Base-by-base conservation (phyloP, 2,329 filamentous ascomycete genomes). In the Colletotrichum salicis region DNA sequence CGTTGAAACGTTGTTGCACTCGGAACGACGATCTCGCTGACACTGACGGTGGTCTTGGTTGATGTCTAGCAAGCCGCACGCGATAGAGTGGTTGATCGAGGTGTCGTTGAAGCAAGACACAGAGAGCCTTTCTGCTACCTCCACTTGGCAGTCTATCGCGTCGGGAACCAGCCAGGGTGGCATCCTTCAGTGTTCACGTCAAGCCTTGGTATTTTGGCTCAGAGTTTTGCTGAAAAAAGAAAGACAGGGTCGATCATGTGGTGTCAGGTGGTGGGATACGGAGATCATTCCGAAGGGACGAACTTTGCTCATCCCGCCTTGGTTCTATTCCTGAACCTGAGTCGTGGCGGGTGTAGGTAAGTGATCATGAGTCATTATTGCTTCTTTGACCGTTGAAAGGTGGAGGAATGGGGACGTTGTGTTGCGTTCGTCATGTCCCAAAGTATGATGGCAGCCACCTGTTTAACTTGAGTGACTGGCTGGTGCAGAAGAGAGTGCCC, bases 301-400 rank as follows among this genome's bases (percentile, higher is more conserved):
- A 72, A 70, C 70, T 72, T 13, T 69, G 60, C 60, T 48, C 35
- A 60, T 70, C 6, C 51, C 51, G 45, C 45, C 29, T 11, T 22
- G 24, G 48, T 55, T 33, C 19, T 56, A 64, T 33, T 35, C n/a
- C 22, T 35, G 35, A 56, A 48, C 12, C 5, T 31, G 19, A 13
- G 41, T 33, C 10, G n/a, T 54, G 4, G 11, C 48, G n/a, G 29
- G 52, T 19, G 29, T 5, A 19, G 19, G 37, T 19, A 19, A 41
- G 37, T 19, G 13, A 15, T 5, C 37, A 15, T 41, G 8, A 8
- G 37, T 41, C 37, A 41, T 41, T 41, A 19, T 41, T 41, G 37
- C 19, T 41, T 10, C 31, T 54, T 37, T 29, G 24, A 6, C n/a
- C 15, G 37, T 41, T 41, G 37, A 19, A 15, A 2, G 7, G 27